These are phyloP conservation scores for Gossypium thurberi DNA, from an alignment of 345 rosid species.

Conservation along the genomic window DNA sequence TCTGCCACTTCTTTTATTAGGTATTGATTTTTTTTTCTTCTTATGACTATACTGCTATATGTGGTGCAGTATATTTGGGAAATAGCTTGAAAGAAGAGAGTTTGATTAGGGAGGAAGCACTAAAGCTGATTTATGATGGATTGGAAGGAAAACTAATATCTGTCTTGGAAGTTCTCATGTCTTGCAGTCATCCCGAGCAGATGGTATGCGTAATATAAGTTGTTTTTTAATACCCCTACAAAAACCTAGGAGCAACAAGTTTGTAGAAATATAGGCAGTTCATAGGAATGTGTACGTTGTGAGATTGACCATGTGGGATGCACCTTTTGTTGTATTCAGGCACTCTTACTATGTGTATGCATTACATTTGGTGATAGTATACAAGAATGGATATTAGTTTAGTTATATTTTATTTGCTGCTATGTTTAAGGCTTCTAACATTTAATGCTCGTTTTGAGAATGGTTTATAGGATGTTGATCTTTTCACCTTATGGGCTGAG, in stretches of 20 bases:
- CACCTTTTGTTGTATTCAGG: slow-evolving; percentile 1
- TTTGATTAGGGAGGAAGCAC: slow-evolving; percentile 38
- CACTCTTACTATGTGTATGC: neutral
- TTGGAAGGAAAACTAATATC: slow-evolving; percentile 58
- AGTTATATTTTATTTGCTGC: slow-evolving; percentile 1
- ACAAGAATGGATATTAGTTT: neutral
- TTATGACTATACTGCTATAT: slow-evolving; percentile 1
- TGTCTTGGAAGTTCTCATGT: slow-evolving; percentile 50
- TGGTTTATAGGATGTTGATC: slow-evolving; percentile 58
- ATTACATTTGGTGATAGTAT: neutral
- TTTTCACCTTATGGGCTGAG: slow-evolving; percentile 90
- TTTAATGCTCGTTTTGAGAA: slow-evolving; percentile 6
- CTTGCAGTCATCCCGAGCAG: slow-evolving; percentile 54
- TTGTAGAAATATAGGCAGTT: neutral
- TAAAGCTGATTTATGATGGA: slow-evolving; percentile 73
- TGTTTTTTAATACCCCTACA: neutral
- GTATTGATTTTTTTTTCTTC: neutral
- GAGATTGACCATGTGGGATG: neutral
- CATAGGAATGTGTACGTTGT: neutral
- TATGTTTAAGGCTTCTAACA: slow-evolving; percentile 12
- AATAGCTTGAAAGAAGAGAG: slow-evolving; percentile 37
- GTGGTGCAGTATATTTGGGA: slow-evolving; percentile 55
- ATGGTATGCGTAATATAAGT: slow-evolving; percentile 43
- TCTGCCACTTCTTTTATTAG: neutral
- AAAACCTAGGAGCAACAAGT: neutral